A percentile compares a stretch with the other conserved stretches of the same genome.
phyloP scores from a whole-genome alignment of 2,329 filamentous ascomycete species.

The Helicocarpus griseus region DNA sequence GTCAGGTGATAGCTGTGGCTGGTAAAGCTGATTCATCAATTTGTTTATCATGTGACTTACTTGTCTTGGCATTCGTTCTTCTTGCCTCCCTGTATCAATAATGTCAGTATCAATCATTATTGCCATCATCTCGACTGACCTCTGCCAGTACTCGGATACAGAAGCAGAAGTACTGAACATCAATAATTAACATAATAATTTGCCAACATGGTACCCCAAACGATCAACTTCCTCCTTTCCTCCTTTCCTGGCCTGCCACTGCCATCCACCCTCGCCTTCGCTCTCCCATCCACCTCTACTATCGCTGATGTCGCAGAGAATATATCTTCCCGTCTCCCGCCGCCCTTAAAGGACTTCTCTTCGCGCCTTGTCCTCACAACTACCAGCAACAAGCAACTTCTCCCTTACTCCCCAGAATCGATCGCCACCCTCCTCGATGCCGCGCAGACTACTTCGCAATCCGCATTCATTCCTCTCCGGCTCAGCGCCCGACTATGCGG shows the following conservation, averaged over 20 bases:
- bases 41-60: background rate
- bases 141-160: background rate
- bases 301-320: slow-evolving; percentile 56
- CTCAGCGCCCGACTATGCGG: slow-evolving; percentile 71
- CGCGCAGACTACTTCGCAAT: slow-evolving; percentile 30
- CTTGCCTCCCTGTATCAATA: too few species aligned
- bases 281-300: slow-evolving; percentile 55
- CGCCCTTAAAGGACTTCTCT: slow-evolving; percentile 47
- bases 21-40: background rate
- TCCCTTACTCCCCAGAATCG: slow-evolving; percentile 41
- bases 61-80: too few species aligned
- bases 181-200: background rate
- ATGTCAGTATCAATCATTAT: background rate
- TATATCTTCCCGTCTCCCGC: slow-evolving; percentile 48
- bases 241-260: slow-evolving; percentile 75
- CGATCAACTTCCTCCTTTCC: slow-evolving; percentile 73
- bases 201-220: slow-evolving; percentile 20
- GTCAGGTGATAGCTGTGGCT: background rate
- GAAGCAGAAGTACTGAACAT: background rate
- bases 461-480: slow-evolving; percentile 72
- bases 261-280: slow-evolving; percentile 72
- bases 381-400: slow-evolving; percentile 62
- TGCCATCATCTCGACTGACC: background rate
- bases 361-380: slow-evolving; percentile 67
- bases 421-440: slow-evolving; percentile 53